These are phyloP conservation scores for Boletales sp. DNA, from an alignment of 768 basidiomycete genomes.

Conservation along the genomic window DNA sequence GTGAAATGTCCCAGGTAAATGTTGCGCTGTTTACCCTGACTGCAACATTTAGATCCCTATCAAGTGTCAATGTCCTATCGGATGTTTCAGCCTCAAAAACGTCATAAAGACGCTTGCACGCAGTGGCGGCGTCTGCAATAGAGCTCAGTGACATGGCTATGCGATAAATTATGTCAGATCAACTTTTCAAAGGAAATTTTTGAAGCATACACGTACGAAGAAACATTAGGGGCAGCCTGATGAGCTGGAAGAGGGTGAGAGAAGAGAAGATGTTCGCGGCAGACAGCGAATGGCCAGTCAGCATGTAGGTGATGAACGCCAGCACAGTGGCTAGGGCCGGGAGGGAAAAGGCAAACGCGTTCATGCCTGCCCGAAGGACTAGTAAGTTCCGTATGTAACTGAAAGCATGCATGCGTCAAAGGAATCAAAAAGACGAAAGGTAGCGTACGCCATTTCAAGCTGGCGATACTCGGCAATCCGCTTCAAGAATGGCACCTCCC, in stretches of 20 bases:
- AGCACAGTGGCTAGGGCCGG: constrained; percentile 78
- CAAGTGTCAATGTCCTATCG: constrained; percentile 52
- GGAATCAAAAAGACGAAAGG: constrained; percentile 3
- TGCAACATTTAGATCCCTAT: constrained; percentile 57
- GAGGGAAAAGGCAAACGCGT: constrained; percentile 65
- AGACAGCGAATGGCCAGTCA: constrained; percentile 62
- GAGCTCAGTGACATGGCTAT: constrained; percentile 66
- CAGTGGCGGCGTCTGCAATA: constrained; percentile 84
- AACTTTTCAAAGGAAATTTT: neutral
- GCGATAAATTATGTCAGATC: constrained; percentile 3
- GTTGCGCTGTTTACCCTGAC: constrained; percentile 63
- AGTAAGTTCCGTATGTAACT: constrained; percentile 68
- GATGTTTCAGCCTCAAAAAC: constrained; percentile 85
- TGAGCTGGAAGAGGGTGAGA: constrained; percentile 78
- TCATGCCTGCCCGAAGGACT: constrained; percentile 61
- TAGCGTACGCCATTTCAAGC: constrained; percentile 60
- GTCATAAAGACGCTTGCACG: constrained; percentile 67
- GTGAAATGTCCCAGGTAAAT: constrained; percentile 84
- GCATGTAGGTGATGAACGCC: constrained; percentile 73
- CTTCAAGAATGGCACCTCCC: constrained; percentile 79
- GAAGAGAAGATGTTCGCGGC: constrained; percentile 81
- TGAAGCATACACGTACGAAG: constrained; percentile 34
- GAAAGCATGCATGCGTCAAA: neutral
- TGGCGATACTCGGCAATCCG: constrained; percentile 67
- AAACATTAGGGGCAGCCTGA: constrained; percentile 81